Base-by-base conservation (phyloP, 2,329 filamentous ascomycete genomes). In the Dendryphion nanum region DNA sequence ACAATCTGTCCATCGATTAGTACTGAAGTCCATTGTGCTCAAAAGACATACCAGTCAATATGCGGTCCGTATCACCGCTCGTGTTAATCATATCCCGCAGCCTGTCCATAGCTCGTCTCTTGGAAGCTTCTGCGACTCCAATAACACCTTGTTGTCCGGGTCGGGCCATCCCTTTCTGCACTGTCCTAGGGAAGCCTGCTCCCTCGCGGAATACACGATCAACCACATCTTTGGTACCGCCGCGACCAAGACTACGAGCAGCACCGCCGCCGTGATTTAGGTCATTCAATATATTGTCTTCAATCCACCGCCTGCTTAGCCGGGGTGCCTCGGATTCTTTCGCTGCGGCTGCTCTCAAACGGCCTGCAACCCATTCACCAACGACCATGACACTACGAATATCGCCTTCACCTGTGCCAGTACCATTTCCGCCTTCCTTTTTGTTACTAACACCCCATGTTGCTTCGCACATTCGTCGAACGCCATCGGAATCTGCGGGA, bases 381-480 rank as follows among this genome's bases (percentile, higher is more conserved):
- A 91, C 85, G 0, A 94, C 87, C 83, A 94, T 86, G 41, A 91
- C 79, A 26, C 87, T 85, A 49, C 88, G 79, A 21, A 94, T 77
- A 57, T 94, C 88, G 50, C 87, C 83, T 15, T 82, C 79, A 0
- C 84, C 83, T 26, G 78, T 78, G 33, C 78, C 81, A 30, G 77
- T 69, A 5, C 70, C 81, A 16, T 78, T 68, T 8, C 69, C 68
- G 26, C 71, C 79, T 48, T 89, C 84, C 40, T 83, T 78, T n/a
- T 83, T 81, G 44, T 76, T 82, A 13, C 77, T 81, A 61, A 90
- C 84, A 7, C 86, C 87, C 85, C 87, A 93, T 0, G 86, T 83
- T 6, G 85, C 81, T 66, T 94, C 88, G 47, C 88, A 93, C 1
- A 94, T 69, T 55, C 86, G 85, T 47, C 93, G 79, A 4, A 93